Evolutionary conservation across 495 filamentous ascomycete species (phyloP), one percentile per base, ranked within the genome.

Genomic region (Chaetomidium leptoderma): DNA sequence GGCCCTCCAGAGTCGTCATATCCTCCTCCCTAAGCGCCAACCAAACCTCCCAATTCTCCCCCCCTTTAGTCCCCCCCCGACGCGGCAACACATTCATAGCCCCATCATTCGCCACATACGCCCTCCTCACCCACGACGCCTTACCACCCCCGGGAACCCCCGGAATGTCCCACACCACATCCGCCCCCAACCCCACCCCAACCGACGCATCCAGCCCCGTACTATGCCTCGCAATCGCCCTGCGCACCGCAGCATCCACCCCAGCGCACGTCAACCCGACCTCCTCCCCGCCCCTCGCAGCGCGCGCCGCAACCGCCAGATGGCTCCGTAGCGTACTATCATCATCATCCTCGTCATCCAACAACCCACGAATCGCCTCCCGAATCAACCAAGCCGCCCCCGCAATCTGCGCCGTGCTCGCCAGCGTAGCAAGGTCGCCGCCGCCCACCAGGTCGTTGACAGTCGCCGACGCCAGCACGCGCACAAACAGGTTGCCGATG

Each of bases 1-100:
- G 16, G 4, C 14, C 19, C 24, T 26, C 36, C 24, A 58, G 2
- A 26, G 11, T 29, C 27, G n/a, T 16, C 48, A 58, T 46, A 36
- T 58, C 56, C 29, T 58, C 37, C 29, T 36, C 47, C 23, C 56
- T 30, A 30, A 58, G 14, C 17, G 47, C 56, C 16, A 58, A 2
- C 27, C 17, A 58, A 9, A 53, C 13, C 37, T 58, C 47, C 56
- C 56, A 58, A 6, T 58, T 29, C 13, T 17, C 48, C 3, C 46
- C 56, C 6, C 56, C 56, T 39, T 44, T 58, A 3, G 36, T 46
- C 4, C 8, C 56, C 4, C 45, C 39, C 8, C 2, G 4, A 1
- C 39, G 27, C 11, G 56, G 56, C 47, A 58, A 11, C 4, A 53
- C 0, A 13, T 2, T 21, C 47, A 58, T 30, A 1, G 39, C 17